phyloP scores from a whole-genome alignment of 495 filamentous ascomycete genomes.

The Penicillium atrosanguineum region DNA sequence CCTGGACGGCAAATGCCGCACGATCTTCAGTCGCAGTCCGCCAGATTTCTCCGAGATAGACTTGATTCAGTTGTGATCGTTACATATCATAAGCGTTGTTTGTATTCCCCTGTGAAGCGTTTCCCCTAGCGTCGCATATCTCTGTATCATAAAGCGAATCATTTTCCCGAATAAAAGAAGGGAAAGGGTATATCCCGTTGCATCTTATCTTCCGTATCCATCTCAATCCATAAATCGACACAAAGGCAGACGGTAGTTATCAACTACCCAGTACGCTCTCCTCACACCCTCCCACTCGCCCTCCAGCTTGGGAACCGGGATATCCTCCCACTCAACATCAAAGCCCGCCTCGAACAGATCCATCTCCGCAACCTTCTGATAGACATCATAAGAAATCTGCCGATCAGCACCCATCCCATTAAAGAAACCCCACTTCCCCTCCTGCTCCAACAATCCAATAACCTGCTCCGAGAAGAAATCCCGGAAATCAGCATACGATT shows the following conservation, averaged over 20 bases:
- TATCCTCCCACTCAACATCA: conserved; percentile 80
- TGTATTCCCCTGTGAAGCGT: conserved; percentile 19
- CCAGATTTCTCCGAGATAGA: conserved; percentile 92
- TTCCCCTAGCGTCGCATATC: conserved; percentile 23
- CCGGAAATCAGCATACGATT: conserved; percentile 80
- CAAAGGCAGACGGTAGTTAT: conserved; percentile 67
- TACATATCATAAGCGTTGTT: conserved; percentile 13
- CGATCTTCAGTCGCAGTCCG: conserved; percentile 84
- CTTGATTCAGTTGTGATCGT: conserved; percentile 70
- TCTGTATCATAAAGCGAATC: conserved; percentile 15
- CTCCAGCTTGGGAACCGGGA: conserved; percentile 62
- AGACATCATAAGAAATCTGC: conserved; percentile 91
- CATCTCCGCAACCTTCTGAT: conserved; percentile 87
- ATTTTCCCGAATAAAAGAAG: conserved; percentile 1
- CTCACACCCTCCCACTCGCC: conserved; percentile 84
- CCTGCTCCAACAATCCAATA: conserved; percentile 68
- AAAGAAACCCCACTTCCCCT: conserved; percentile 87
- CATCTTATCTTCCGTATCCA: background rate
- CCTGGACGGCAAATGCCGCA: conserved; percentile 76
- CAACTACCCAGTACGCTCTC: conserved; percentile 82
- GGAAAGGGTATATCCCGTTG: background rate
- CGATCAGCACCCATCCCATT: conserved; percentile 94
- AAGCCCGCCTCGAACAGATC: conserved; percentile 89
- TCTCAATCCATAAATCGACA: conserved; percentile 59
- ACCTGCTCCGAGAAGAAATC: conserved; percentile 88